Evolutionary conservation across 768 basidiomycete species (phyloP), one percentile per base, ranked within the genome.

Genomic region (Melanogaster broomeanus): DNA sequence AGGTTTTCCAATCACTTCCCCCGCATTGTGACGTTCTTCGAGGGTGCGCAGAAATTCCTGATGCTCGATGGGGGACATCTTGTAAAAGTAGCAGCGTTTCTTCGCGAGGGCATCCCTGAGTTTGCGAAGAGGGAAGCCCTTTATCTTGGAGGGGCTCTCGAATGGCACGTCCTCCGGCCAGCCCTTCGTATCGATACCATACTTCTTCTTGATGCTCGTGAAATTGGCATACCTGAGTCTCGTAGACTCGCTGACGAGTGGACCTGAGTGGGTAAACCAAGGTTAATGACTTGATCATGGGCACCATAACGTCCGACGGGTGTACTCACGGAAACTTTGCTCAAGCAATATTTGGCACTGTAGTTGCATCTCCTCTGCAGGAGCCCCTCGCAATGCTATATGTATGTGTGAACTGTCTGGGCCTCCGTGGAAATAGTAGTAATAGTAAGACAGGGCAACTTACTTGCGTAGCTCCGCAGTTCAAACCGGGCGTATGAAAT

Each of bases 141-240:
- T 30, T 7, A 55, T 27, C 3, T 31, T 43, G 7, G 27, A 40
- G 11, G 54, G 45, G 30, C 34, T 51, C 8, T 24, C 28, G 34
- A 55, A 55, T 0, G 27, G 35, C 3, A 55, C 24, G 19, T 9
- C 38, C 21, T 40, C 35, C 10, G 51, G 54, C 54, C 54, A 52
- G 5, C 54, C 54, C 9, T 25, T 42, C 11, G 46, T 21, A 9
- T 49, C n/a, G 4, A 52, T 37, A 0, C 30, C n/a, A 11, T 45
- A 25, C 7, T 51, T 45, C 7, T 35, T n/a, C 21, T 54, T 47
- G 18, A 55, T 52, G 6, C 31, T 37, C 6, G 1, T 48, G 16
- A 54, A 52, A 13, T 51, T 52, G 1, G 12, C 7, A 7, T 52
- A 55, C 24, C 47, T 40, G 8, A 49, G 28, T 3, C 6, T 4